Percentiles rank a stretch among this genome's conserved stretches.
These are phyloP conservation scores for Puya raimondii DNA, from an alignment of 176 grass and related monocot species.

Conservation along the genomic window DNA sequence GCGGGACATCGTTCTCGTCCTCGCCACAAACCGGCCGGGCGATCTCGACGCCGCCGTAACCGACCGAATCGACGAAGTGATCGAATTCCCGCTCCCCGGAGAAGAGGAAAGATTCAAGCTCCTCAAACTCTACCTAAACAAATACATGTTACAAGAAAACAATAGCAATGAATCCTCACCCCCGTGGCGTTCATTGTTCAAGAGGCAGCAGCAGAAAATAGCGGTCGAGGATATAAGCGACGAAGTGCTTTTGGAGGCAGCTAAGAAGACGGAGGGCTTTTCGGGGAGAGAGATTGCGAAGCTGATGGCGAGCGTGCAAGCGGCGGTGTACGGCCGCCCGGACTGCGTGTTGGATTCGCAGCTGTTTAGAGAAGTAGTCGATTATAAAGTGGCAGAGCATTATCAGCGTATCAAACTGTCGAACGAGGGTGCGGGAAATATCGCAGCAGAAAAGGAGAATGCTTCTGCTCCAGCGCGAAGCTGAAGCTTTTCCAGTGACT, in stretches of 20 bases:
- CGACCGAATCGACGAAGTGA: conserved; percentile 89
- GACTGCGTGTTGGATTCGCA: conserved; percentile 65
- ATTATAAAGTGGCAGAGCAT: conserved; percentile 83
- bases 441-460: background rate
- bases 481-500: background rate
- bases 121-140: conserved; percentile 76
- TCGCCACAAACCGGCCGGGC: conserved; percentile 84
- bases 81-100: conserved; percentile 76
- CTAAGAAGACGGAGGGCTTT: conserved; percentile 65
- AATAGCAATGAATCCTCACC: conserved; percentile 21
- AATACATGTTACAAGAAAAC: conserved; percentile 54
- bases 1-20: conserved; percentile 68
- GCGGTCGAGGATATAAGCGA: conserved; percentile 49
- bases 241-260: conserved; percentile 46
- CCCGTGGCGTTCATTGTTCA: conserved; percentile 36
- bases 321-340: conserved; percentile 67
- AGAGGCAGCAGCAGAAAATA: conserved; percentile 60
- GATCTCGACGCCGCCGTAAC: conserved; percentile 90
- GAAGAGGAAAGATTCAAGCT: conserved; percentile 70
- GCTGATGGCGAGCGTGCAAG: conserved; percentile 75
- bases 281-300: conserved; percentile 91
- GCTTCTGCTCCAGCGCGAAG: background rate
- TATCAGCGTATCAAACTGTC: conserved; percentile 74
- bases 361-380: conserved; percentile 58
- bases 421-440: conserved; percentile 18